These are phyloP conservation scores for Fagopyrum tataricum DNA, from an alignment of 148 eudicot species.

Conservation along the genomic window DNA sequence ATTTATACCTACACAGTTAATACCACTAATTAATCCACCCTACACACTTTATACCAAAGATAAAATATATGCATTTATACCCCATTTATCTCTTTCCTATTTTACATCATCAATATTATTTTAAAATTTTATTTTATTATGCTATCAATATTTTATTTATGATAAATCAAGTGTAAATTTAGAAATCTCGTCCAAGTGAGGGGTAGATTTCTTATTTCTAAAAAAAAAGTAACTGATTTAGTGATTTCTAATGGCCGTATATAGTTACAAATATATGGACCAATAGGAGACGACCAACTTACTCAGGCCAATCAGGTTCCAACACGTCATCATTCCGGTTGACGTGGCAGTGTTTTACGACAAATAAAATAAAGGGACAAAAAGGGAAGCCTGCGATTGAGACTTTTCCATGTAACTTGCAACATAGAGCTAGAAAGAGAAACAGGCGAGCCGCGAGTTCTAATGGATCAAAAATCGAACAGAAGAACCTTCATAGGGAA, in stretches of 20 bases:
- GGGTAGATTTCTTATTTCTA: too few species aligned
- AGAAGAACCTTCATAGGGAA: not conserved
- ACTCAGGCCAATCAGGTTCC: not conserved
- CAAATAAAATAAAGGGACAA: not conserved
- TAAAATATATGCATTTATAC: too few species aligned
- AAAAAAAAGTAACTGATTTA: too few species aligned
- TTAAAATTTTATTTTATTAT: too few species aligned
- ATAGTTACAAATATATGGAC: not conserved
- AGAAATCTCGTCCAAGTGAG: too few species aligned
- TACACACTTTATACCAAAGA: too few species aligned
- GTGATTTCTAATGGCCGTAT: not conserved
- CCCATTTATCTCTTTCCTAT: too few species aligned
- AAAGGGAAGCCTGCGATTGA: not conserved
- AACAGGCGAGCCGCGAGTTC: not conserved
- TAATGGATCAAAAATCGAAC: not conserved
- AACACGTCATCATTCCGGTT: not conserved
- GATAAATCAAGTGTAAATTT: too few species aligned
- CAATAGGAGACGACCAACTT: constrained; percentile 8
- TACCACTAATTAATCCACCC: too few species aligned
- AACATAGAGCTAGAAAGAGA: not conserved
- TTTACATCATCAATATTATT: too few species aligned
- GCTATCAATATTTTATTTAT: too few species aligned
- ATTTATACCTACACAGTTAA: too few species aligned
- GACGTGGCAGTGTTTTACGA: not conserved
- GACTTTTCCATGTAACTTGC: not conserved